Percentiles rank a stretch among this genome's conserved stretches.
These are phyloP conservation scores for Pythium biforme DNA, from an alignment of 352 stramenopile species.

Conservation along the genomic window DNA sequence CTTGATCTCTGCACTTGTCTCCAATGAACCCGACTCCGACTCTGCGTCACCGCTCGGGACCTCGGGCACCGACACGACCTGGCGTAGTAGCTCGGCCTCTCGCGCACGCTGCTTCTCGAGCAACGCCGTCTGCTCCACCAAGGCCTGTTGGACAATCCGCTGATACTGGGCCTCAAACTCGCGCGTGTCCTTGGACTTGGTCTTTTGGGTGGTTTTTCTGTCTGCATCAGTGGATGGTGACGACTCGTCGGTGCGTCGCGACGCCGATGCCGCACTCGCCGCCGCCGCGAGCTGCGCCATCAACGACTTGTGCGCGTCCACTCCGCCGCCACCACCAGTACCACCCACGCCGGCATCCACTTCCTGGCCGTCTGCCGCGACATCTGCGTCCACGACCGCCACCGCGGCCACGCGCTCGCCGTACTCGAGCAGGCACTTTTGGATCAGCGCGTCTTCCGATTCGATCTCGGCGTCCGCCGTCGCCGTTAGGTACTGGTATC, in stretches of 20 bases:
- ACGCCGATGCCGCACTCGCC: constrained; percentile 2
- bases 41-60: constrained; percentile 2
- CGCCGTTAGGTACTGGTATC: constrained; percentile 41
- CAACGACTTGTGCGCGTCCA: constrained; percentile 5
- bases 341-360: background rate
- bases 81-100: constrained; percentile 51
- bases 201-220: background rate
- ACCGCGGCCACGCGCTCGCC: constrained; percentile 47
- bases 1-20: constrained; percentile 23
- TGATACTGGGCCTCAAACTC: constrained; percentile 70
- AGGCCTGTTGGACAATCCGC: constrained; percentile 46
- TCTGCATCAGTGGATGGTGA: background rate
- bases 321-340: background rate
- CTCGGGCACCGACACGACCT: constrained; percentile 42
- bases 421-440: constrained; percentile 82
- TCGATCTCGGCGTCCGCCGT: constrained; percentile 31
- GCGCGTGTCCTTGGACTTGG: constrained; percentile 29
- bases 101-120: constrained; percentile 39
- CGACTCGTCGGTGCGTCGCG: background rate
- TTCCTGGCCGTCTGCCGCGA: background rate
- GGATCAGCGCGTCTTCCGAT: constrained; percentile 64
- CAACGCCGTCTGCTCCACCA: constrained; percentile 44
- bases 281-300: constrained; percentile 22
- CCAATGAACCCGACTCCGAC: background rate
- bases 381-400: constrained; percentile 8